Conservation (phyloP, 2,329 filamentous ascomycete species). For the Phyllosticta citriasiana region DNA sequence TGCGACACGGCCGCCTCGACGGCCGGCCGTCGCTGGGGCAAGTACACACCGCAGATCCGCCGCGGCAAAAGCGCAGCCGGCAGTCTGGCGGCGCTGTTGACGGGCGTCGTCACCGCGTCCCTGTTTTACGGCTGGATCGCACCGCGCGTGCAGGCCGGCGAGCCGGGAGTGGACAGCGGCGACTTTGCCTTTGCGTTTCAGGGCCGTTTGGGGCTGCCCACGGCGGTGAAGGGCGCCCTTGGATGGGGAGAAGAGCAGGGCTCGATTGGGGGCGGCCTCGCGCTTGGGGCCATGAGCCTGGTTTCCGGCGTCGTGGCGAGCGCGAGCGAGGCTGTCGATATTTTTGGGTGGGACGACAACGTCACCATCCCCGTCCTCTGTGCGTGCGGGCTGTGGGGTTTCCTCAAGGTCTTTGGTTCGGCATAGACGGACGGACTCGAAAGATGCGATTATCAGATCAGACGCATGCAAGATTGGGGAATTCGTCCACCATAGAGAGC, state of each 20-base stretch:
- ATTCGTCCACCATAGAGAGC: background rate
- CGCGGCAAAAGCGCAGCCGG: conserved; percentile 87
- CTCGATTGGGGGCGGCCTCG: conserved; percentile 58
- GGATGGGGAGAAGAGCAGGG: conserved; percentile 50
- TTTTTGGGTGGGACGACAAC: conserved; percentile 96
- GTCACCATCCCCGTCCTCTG: conserved; percentile 90
- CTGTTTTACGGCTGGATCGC: conserved; percentile 85
- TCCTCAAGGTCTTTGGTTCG: conserved; percentile 71
- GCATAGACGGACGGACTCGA: background rate
- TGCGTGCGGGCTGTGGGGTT: conserved; percentile 80
- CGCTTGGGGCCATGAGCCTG: conserved; percentile 70
- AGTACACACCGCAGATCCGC: conserved; percentile 77
- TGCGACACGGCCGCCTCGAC: conserved; percentile 96
- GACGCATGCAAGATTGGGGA: background rate
- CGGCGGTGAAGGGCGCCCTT: conserved; percentile 46
- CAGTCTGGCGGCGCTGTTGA: conserved; percentile 69
- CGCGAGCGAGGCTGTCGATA: conserved; percentile 78
- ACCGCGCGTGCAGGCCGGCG: conserved; percentile 34
- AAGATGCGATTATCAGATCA: background rate
- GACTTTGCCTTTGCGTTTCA: conserved; percentile 68
- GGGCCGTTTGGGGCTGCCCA: conserved; percentile 62
- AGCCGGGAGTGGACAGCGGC: conserved; percentile 26
- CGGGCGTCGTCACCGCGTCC: conserved; percentile 72
- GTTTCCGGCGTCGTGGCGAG: conserved; percentile 85
- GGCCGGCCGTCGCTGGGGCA: conserved; percentile 80